Evolutionary conservation across 192 early-diverging fungal species (phyloP), one percentile per base, ranked within the genome.

Genomic region (Podila epicladia): DNA sequence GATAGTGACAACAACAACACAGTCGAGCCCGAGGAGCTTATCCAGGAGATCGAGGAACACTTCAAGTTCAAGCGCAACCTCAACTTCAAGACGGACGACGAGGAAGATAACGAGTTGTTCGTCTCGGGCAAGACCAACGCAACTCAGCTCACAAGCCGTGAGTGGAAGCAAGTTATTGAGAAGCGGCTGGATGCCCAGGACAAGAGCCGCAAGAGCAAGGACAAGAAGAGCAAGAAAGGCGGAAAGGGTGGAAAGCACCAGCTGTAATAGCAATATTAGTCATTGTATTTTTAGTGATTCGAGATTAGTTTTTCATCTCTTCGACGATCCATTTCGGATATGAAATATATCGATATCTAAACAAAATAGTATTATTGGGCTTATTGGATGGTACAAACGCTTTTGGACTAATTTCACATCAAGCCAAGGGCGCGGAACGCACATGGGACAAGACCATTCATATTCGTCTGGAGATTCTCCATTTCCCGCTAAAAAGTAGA

Each of bases 51-150:
- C 17, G 70, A 68, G 13, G 77, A 80, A 11, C 61, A n/a, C 2
- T 26, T 80, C 49, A 71, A 66, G 32, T 80, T 80, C 77, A 80
- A 73, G 33, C 71, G 53, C 48, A 80, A 80, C 35, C 77, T 80
- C 70, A 64, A 51, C 22, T 80, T 80, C 71, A 72, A 73, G 66
- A 73, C 71, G 0, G 65, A 68, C 35, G 62, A 80, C 45, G 17
- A 26, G 0, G 41, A n/a, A 12, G 53, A n/a, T 2, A 5, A 55
- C 17, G 53, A 9, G 19, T 9, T 22, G 32, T 9, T 59, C 32
- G 64, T 31, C 33, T 41, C 41, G 41, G 0, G 33, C 70, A 4
- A 26, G 37, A 53, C 9, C 58, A 37, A 3, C 20, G 49, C 3
- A 7, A 67, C 49, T 26, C 65, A 33, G 32, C 64, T 55, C 24